Evolutionary conservation across 2,329 filamentous ascomycete species (phyloP).

Genomic region (Akanthomyces muscarius): DNA sequence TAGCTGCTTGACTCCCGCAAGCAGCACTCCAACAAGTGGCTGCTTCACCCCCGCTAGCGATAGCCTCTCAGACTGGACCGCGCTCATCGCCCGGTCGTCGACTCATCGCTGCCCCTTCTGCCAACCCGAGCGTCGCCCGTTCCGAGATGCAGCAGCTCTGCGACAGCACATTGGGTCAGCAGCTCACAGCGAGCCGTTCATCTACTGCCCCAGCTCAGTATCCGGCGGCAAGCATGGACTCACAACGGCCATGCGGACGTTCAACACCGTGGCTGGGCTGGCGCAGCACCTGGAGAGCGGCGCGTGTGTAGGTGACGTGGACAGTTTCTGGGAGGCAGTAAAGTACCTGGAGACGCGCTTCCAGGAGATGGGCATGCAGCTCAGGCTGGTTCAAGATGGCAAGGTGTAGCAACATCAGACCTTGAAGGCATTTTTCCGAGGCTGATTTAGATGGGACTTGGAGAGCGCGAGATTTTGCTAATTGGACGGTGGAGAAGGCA

Average conservation of each 20-base stretch:
- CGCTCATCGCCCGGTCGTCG: not conserved
- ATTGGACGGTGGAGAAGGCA: no score
- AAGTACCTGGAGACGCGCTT: no score
- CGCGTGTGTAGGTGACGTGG: conserved; percentile 13
- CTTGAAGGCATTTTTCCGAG: no score
- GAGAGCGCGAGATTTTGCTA: no score
- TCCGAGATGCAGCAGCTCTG: not conserved
- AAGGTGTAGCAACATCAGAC: no score
- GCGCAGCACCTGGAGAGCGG: conserved; percentile 20
- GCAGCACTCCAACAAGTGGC: no score
- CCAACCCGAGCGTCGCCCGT: not conserved
- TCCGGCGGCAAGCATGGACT: not conserved
- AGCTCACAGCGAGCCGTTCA: not conserved
- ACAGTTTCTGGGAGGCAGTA: conserved; percentile 4
- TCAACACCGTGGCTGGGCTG: conserved; percentile 19
- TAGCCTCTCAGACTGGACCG: not conserved
- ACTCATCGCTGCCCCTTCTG: not conserved
- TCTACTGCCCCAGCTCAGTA: not conserved
- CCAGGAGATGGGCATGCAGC: no score
- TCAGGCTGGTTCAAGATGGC: no score
- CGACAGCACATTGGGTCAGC: not conserved
- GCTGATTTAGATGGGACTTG: no score
- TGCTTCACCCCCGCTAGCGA: not conserved
- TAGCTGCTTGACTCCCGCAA: not conserved
- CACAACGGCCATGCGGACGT: not conserved